Evolutionary conservation across 768 basidiomycete genomes (phyloP), one percentile per base, ranked within the genome.

Genomic region (Udeniomyces megalosporus): DNA sequence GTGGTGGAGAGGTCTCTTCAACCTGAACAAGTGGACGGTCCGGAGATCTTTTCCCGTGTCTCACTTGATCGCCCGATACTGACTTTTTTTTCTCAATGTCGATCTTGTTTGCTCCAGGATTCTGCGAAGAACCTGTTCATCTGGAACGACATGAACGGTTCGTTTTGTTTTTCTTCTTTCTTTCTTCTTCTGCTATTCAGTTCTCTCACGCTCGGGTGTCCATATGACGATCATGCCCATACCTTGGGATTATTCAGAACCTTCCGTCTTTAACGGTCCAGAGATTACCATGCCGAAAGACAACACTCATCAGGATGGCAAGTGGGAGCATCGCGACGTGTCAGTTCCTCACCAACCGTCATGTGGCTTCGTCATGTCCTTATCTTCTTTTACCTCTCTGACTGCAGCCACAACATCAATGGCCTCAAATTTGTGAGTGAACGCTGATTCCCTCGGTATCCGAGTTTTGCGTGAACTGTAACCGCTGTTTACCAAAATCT

Each of bases 111-210:
- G 15, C 46, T 53, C 20, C 66, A 75, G 74, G 73, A 76, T 24
- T 75, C 91, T 67, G 89, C 88, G 2, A 81, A 84, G 32, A 80
- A 82, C 67, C 80, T 96, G 15, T 84, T 84, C 72, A 90, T 97
- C 67, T 99, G 95, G 95, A 97, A 97, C 71, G 95, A 99, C 71
- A 99, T 99, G 95, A 96, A 96, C 68, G 95, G 49, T 52, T 15
- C n/a, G n/a, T n/a, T n/a, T n/a, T n/a, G n/a, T n/a, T n/a, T n/a
- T n/a, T n/a, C n/a, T n/a, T n/a, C n/a, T n/a, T n/a, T n/a, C n/a
- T n/a, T n/a, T n/a, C n/a, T 20, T 42, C 17, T 17, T 57, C 34
- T 12, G 12, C 6, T 10, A 4, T 28, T n/a, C 14, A 29, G n/a
- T 5, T 29, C 15, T 51, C 47, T 48, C 47, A 48, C 47, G 6